Evolutionary conservation across 352 stramenopile genomes (phyloP), one percentile per base, ranked within the genome.

Genomic region (Phytophthora fragariae): DNA sequence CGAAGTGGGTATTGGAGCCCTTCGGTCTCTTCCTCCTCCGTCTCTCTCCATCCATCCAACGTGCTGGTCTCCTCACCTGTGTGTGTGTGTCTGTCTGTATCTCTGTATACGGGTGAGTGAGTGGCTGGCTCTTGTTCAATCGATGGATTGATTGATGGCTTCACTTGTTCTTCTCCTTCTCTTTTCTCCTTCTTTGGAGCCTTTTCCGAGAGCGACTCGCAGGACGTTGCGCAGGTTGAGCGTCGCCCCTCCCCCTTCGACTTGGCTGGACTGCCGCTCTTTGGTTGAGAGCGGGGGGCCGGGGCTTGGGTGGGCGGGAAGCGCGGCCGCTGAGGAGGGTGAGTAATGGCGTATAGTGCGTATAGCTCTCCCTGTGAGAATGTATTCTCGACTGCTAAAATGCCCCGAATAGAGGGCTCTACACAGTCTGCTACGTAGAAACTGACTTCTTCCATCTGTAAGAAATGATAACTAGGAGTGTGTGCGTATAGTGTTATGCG

Each of bases 221-320:
- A n/a, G n/a, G n/a, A n/a, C n/a, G n/a, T n/a, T n/a, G n/a, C 35
- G 2, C 12, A 15, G 37, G 5, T 15, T 17, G 14, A 44, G 37
- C 37, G 11, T 44, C 37, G 37, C 14, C 37, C 37, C 37, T 14
- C 37, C 11, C 33, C 33, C 39, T 58, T 37, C 8, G 39, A 29
- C n/a, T 57, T 66, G 41, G 57, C 12, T 27, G 60, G 15, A 68
- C 61, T 60, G 37, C 62, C 62, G 69, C 57, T 62, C 63, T 72
- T 68, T 76, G 52, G 50, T 27, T 57, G 58, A 52, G 53, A 52
- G 41, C 21, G 54, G 58, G 64, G 65, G 70, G 57, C 64, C 24
- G 8, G 41, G 11, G 33, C 39, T 65, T 74, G 59, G 47, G 65
- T 74, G 70, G 65, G 64, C 58, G 58, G 65, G 70, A 75, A 71